phyloP scores from a whole-genome alignment of 306 rosid species.

The Vachellia collinsii region DNA sequence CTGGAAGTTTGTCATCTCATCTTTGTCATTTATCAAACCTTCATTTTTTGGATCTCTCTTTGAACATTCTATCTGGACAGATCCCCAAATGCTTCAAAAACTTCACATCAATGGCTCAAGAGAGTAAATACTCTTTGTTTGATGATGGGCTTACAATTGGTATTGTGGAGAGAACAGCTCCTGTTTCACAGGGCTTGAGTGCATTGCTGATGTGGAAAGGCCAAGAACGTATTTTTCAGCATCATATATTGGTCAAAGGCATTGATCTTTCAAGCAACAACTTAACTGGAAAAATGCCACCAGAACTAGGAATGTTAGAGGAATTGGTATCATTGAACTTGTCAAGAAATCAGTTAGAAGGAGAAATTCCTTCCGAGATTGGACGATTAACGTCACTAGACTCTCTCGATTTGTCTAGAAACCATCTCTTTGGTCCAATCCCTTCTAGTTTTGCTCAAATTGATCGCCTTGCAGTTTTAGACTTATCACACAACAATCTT shows the following conservation, averaged over 20 bases:
- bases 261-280: background rate
- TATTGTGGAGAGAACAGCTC: no score
- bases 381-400: constrained; percentile 17
- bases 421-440: background rate
- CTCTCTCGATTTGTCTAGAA: constrained; percentile 35
- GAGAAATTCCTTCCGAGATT: constrained; percentile 6
- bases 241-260: background rate
- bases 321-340: constrained; percentile 27
- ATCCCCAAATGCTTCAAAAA: background rate
- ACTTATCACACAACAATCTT: background rate
- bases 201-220: constrained; percentile 36
- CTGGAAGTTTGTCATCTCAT: background rate
- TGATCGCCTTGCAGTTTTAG: background rate
- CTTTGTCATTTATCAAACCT: background rate
- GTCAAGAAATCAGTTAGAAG: constrained; percentile 26
- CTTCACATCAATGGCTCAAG: background rate
- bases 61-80: background rate
- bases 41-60: background rate
- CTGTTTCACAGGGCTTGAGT: background rate
- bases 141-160: background rate
- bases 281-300: background rate
- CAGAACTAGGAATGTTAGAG: background rate
- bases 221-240: background rate
- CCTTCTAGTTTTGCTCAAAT: constrained; percentile 20
- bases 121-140: no score